A percentile compares a stretch with the other conserved stretches of the same genome.
Evolutionary conservation across 768 basidiomycete species (phyloP).

Genomic region (Hysterangium stoloniferum): DNA sequence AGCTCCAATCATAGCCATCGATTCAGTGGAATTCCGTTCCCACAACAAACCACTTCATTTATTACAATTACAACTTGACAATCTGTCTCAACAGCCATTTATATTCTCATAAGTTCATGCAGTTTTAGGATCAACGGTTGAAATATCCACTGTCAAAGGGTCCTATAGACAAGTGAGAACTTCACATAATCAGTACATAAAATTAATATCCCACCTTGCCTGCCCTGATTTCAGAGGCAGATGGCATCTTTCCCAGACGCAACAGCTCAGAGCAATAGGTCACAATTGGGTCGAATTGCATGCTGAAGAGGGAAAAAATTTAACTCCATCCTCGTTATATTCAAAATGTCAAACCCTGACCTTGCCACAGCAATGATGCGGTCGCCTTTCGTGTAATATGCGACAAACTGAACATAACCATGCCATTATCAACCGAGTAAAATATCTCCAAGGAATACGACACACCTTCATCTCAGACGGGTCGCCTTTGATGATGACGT

Average conservation of each 20-base stretch:
- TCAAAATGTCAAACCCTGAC: constrained; percentile 25
- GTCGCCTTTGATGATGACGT: constrained; percentile 71
- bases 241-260: constrained; percentile 73
- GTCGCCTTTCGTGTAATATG: constrained; percentile 63
- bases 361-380: constrained; percentile 62
- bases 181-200: neutral
- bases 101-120: no score
- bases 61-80: no score
- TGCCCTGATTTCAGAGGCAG: constrained; percentile 57
- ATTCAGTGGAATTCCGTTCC: no score
- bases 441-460: neutral
- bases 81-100: no score
- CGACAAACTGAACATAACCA: constrained; percentile 49
- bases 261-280: constrained; percentile 72
- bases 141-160: constrained; percentile 8
- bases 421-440: neutral
- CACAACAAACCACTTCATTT: no score
- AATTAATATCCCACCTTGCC: constrained; percentile 55
- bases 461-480: constrained; percentile 69
- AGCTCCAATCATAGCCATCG: no score
- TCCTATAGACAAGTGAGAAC: neutral
- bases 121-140: neutral
- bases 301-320: constrained; percentile 31
- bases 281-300: constrained; percentile 79
- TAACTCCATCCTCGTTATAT: neutral